Conservation (phyloP, 495 filamentous ascomycete genomes). For the Annulohypoxylon moriforme region DNA sequence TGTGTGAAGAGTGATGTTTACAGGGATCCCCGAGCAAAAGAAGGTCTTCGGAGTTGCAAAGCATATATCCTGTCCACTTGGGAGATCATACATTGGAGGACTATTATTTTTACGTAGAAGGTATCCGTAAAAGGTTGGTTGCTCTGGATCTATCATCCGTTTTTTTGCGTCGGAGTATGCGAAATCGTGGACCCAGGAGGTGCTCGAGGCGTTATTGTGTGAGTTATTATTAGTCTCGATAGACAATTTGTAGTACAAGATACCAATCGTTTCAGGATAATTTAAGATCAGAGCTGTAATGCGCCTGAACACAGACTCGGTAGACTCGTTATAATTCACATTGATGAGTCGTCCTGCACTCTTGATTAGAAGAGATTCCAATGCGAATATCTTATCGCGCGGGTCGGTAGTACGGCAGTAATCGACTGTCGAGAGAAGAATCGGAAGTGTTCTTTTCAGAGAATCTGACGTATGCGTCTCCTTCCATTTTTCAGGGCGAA, state of each 20-base stretch:
- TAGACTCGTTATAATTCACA: not conserved
- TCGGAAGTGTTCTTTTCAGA: not conserved
- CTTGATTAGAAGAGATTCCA: not conserved
- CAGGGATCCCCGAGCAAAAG: not conserved
- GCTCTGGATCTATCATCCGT: not conserved
- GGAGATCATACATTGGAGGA: not conserved
- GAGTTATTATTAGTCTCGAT: not conserved
- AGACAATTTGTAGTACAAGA: not conserved
- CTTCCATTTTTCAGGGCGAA: not conserved
- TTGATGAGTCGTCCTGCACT: not conserved
- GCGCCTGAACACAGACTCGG: not conserved
- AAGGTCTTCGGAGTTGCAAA: not conserved
- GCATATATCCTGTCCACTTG: not conserved
- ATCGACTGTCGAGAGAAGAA: not conserved
- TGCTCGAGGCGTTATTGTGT: not conserved
- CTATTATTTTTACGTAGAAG: not conserved
- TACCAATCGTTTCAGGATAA: not conserved
- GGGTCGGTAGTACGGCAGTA: not conserved
- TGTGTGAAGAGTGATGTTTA: not conserved
- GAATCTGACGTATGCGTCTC: not conserved
- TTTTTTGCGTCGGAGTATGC: not conserved
- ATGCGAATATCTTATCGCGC: conserved; percentile 11
- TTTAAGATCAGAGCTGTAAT: conserved; percentile 5
- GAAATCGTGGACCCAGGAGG: conserved; percentile 12
- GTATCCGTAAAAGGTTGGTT: not conserved